Conservation (phyloP, 164 flowering plant species). For the Paratinospora sagittata region DNA sequence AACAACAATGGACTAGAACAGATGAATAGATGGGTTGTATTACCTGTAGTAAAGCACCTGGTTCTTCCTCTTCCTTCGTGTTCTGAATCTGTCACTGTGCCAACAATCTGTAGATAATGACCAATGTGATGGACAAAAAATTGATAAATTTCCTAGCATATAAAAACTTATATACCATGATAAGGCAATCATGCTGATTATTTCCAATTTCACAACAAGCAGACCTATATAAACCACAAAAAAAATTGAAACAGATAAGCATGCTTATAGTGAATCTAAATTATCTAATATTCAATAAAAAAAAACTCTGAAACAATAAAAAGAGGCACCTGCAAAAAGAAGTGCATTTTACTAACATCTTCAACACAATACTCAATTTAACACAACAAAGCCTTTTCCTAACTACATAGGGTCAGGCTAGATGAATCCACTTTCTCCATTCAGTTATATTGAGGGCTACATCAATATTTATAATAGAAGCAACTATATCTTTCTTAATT, state of each 20-base stretch:
- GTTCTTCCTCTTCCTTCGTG: background rate
- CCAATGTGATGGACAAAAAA: background rate
- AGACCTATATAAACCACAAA: too few species aligned
- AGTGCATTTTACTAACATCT: too few species aligned
- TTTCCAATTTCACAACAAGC: background rate
- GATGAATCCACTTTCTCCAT: too few species aligned
- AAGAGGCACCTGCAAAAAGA: background rate
- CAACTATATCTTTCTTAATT: too few species aligned
- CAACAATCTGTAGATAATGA: constrained; percentile 1
- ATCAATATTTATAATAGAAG: too few species aligned
- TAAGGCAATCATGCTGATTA: background rate
- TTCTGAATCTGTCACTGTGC: background rate
- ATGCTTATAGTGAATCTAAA: background rate
- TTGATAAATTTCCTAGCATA: background rate
- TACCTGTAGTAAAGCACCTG: background rate
- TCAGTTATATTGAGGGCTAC: too few species aligned
- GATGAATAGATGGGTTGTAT: background rate
- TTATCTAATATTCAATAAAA: background rate
- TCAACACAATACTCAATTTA: too few species aligned
- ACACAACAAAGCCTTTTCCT: too few species aligned
- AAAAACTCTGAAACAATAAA: background rate
- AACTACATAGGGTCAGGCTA: too few species aligned
- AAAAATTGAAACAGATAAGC: background rate
- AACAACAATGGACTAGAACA: background rate
- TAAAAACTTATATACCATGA: background rate